These are phyloP conservation scores for Scheffersomyces lignosus DNA, from an alignment of 805 yeast genomes.

Conservation along the genomic window DNA sequence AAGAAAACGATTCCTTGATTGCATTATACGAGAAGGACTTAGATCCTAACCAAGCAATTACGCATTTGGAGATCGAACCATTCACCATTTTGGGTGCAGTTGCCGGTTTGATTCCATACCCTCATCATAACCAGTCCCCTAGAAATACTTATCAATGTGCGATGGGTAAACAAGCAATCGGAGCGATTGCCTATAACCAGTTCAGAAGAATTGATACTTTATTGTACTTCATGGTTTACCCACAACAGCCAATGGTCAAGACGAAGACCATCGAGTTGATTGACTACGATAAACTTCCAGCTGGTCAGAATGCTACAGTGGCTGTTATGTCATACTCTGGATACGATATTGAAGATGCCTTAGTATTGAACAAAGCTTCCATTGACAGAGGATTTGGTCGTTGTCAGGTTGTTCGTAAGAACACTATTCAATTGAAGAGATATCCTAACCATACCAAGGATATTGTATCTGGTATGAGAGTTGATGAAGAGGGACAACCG, in stretches of 20 bases:
- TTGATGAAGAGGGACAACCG: constrained; percentile 76
- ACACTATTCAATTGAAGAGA: constrained; percentile 83
- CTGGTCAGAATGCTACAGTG: constrained; percentile 98
- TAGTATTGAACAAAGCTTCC: constrained; percentile 89
- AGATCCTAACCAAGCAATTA: constrained; percentile 52
- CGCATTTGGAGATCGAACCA: constrained; percentile 95
- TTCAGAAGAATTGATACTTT: constrained; percentile 93
- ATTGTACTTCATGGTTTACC: constrained; percentile 94
- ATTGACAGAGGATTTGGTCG: constrained; percentile 97
- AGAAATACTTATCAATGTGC: constrained; percentile 93
- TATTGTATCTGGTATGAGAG: constrained; percentile 87
- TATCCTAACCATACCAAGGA: constrained; percentile 95
- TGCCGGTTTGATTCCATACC: constrained; percentile 89
- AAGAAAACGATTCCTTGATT: constrained; percentile 16
- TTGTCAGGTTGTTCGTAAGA: constrained; percentile 92
- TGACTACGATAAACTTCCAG: constrained; percentile 94
- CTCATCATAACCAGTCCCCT: constrained; percentile 91
- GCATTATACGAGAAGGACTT: constrained; percentile 57
- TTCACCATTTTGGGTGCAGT: constrained; percentile 91
- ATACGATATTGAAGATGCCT: constrained; percentile 98
- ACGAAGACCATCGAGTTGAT: constrained; percentile 95
- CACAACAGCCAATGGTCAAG: constrained; percentile 99
- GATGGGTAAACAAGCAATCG: constrained; percentile 99
- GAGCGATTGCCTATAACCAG: constrained; percentile 97
- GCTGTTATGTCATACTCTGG: constrained; percentile 99